Evolutionary conservation across 75 land plant genomes (phyloP), one percentile per base, ranked within the genome.

Genomic region (Chamaecyparis obtusa): DNA sequence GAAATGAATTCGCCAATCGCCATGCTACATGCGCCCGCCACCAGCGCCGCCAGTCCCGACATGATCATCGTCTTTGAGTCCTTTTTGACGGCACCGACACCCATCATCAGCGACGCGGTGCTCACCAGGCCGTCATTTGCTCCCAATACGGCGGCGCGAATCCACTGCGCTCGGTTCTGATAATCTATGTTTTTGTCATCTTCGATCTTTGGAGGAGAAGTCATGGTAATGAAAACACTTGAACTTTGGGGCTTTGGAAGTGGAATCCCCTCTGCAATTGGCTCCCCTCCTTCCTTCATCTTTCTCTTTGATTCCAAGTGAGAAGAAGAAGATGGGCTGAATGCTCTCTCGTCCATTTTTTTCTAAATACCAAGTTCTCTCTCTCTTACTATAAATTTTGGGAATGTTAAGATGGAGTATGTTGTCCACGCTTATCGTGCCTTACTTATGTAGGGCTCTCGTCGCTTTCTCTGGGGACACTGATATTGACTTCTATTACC

Each of bases 91-190:
- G 55, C 55, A 2, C 55, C 55, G 15, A 51, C 55, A 1, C 55
- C 55, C 41, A 39, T 39, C 41, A 39, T 39, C 41, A 39, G 41
- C 41, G 41, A 39, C 1, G 41, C 41, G 1, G 91, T 92, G 54
- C 97, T 96, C 60, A 97, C 93, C 3, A 97, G 86, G 1, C 99
- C 99, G 56, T 97, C 97, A 84, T 96, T 96, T 84, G 99, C 99
- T 27, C 99, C 99, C 46, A 97, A 86, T 19, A 94, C 93, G 0
- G 97, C 95, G 0, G 97, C 99, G 11, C 97, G 86, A 15, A 97
- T 92, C 97, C 99, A 97, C 64, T 96, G 96, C 0, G 94, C 89
- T 39, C 97, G 48, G 51, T 92, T 91, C 14, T 93, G 90, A 89
- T 92, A 94, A 89, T 95, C 91, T 19, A 88, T 67, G 0, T 88